phyloP scores from a whole-genome alignment of 352 stramenopile species.

The Phytophthora sansomeana region DNA sequence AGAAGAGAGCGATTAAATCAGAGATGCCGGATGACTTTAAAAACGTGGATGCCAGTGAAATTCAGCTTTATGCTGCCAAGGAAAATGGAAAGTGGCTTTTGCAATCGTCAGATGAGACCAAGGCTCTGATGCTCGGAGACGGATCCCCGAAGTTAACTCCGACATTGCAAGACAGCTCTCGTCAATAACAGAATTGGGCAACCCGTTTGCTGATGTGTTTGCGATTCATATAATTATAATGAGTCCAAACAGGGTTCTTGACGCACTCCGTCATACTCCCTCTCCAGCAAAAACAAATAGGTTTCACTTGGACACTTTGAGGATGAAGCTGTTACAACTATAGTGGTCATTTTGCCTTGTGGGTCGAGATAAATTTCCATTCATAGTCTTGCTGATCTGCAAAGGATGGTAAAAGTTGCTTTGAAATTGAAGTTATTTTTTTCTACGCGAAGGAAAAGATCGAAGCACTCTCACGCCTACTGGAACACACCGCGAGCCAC shows the following conservation, averaged over 20 bases:
- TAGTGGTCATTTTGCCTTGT: background rate
- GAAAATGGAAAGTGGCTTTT: background rate
- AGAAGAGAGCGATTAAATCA: background rate
- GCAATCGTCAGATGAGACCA: background rate
- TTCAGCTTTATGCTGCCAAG: background rate
- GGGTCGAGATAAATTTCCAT: no score
- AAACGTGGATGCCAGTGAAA: background rate
- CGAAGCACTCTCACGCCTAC: no score
- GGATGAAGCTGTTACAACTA: background rate
- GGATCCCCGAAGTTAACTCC: background rate
- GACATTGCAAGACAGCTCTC: background rate
- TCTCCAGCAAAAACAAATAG: background rate
- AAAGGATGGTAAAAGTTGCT: no score
- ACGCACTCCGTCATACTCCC: background rate
- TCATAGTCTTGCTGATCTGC: no score
- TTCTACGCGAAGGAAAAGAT: no score
- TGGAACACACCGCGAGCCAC: constrained; percentile 33
- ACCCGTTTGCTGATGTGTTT: background rate
- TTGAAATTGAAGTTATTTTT: no score
- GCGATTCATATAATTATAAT: background rate
- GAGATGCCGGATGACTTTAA: background rate
- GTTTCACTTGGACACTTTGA: background rate
- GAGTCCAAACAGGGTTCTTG: background rate
- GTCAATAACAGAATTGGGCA: background rate
- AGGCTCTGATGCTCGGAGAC: background rate